A percentile compares a stretch with the other conserved stretches of the same genome.
These are phyloP conservation scores for Cordyceps cateniannulata DNA, from an alignment of 2,329 filamentous ascomycete genomes.

Conservation along the genomic window DNA sequence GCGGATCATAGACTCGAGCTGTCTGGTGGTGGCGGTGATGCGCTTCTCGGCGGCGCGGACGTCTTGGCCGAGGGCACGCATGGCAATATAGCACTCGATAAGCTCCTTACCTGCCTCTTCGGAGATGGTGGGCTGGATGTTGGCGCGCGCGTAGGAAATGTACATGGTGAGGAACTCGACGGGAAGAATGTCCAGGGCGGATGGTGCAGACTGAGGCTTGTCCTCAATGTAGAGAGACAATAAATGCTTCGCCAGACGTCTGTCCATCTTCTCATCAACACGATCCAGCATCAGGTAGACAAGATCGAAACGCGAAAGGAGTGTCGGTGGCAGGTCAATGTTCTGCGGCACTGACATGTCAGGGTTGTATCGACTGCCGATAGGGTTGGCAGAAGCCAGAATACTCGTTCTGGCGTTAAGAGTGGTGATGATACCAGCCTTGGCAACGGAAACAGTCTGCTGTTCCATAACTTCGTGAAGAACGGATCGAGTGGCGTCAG, in stretches of 20 bases:
- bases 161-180: slow-evolving; percentile 94
- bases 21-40: slow-evolving; percentile 94
- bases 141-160: slow-evolving; percentile 89
- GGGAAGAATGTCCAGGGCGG: slow-evolving; percentile 71
- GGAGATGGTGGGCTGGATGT: slow-evolving; percentile 77
- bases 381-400: slow-evolving; percentile 93
- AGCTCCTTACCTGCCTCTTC: slow-evolving; percentile 76
- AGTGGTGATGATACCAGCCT: slow-evolving; percentile 94
- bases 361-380: slow-evolving; percentile 95
- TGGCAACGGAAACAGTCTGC: slow-evolving; percentile 77
- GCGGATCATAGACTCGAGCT: slow-evolving; percentile 97
- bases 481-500: slow-evolving; percentile 68
- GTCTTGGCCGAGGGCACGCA: slow-evolving; percentile 88
- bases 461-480: slow-evolving; percentile 88
- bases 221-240: slow-evolving; percentile 97
- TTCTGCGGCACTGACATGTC: slow-evolving; percentile 95
- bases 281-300: slow-evolving; percentile 95
- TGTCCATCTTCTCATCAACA: slow-evolving; percentile 83
- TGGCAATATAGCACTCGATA: slow-evolving; percentile 81
- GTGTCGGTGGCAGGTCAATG: slow-evolving; percentile 90
- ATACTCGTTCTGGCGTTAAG: slow-evolving; percentile 94
- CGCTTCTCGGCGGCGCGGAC: slow-evolving; percentile 85
- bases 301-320: slow-evolving; percentile 92
- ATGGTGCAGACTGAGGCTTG: slow-evolving; percentile 74
- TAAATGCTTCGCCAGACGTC: slow-evolving; percentile 83